phyloP scores from a whole-genome alignment of 352 stramenopile genomes.

The Detonula confervacea region DNA sequence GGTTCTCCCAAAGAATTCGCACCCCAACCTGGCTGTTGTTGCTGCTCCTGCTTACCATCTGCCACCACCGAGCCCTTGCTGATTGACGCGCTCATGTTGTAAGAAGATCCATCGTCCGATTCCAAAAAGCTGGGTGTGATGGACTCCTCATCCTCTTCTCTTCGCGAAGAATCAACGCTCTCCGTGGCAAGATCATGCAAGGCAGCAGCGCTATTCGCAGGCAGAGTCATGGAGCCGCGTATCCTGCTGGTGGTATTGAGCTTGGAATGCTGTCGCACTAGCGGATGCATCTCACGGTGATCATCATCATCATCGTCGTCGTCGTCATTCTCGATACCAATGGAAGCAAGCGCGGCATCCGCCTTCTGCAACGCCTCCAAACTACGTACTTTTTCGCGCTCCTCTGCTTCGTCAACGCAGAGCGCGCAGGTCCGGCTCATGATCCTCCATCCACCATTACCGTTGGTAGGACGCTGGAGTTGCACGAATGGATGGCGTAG shows the following conservation, averaged over 20 bases:
- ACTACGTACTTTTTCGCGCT: neutral
- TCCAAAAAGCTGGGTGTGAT: conserved; percentile 16
- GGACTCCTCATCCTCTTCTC: conserved; percentile 9
- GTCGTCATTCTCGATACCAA: neutral
- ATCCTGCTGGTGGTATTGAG: conserved; percentile 10
- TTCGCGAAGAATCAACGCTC: neutral
- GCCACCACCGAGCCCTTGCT: neutral
- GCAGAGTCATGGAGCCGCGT: too few relatives aligned
- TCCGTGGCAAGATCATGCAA: neutral
- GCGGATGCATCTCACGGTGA: neutral
- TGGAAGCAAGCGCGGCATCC: neutral
- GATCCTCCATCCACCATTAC: conserved; percentile 9
- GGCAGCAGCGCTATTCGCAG: neutral
- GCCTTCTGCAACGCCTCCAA: too few relatives aligned
- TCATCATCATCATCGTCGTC: neutral
- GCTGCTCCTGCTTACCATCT: neutral
- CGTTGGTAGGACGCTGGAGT: conserved; percentile 7
- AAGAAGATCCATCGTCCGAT: neutral
- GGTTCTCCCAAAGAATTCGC: neutral
- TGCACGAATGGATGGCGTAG: conserved; percentile 31
- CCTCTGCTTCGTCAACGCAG: conserved; percentile 6
- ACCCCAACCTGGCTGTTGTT: too few relatives aligned
- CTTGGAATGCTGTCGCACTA: conserved; percentile 13
- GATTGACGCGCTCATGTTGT: neutral
- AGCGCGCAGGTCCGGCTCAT: conserved; percentile 13